These are phyloP conservation scores for Lasiodiplodia citricola DNA, from an alignment of 2,329 filamentous ascomycete genomes.

Conservation along the genomic window DNA sequence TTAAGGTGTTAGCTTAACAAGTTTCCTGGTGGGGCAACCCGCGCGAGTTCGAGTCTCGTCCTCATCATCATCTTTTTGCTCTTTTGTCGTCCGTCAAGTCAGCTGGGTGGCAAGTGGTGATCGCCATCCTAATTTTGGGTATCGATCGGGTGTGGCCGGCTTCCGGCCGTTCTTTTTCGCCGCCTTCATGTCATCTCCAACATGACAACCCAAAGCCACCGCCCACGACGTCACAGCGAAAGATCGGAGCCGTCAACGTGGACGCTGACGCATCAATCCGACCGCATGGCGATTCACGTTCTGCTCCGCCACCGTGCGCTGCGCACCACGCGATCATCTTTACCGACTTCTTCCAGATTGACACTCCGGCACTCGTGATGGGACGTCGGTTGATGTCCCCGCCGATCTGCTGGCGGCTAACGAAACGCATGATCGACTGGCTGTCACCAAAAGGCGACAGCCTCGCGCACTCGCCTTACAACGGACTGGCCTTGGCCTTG, in stretches of 20 bases:
- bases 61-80: constrained; percentile 17
- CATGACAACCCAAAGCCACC: not conserved
- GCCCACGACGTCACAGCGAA: constrained; percentile 4
- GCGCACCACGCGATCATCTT: not conserved
- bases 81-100: not conserved
- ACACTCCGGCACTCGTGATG: not conserved
- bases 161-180: constrained; percentile 7
- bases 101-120: not conserved
- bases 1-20: constrained; percentile 22
- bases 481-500: constrained; percentile 4
- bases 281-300: not conserved
- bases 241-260: not conserved
- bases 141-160: not conserved
- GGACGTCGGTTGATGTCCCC: not conserved
- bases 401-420: constrained; percentile 9
- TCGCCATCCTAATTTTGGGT: not conserved
- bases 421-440: constrained; percentile 4
- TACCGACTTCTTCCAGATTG: not conserved
- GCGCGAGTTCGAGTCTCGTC: constrained; percentile 27
- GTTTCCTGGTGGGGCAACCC: constrained; percentile 23
- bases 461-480: constrained; percentile 2
- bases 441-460: constrained; percentile 6
- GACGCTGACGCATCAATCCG: not conserved
- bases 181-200: not conserved
- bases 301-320: not conserved